phyloP scores from a whole-genome alignment of 371 early-diverging fungal genomes.

The Parasitella parasitica region DNA sequence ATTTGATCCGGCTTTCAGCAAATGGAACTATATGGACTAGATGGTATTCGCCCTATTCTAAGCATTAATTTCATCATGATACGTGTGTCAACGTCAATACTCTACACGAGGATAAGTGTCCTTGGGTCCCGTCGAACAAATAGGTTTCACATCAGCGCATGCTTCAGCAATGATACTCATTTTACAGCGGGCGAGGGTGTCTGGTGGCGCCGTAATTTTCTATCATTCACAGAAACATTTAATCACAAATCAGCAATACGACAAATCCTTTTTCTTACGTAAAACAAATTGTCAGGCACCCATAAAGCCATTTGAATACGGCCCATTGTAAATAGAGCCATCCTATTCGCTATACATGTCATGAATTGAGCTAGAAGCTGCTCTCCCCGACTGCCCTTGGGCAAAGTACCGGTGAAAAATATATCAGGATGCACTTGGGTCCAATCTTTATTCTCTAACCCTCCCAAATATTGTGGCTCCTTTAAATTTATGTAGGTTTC shows the following conservation, averaged over 20 bases:
- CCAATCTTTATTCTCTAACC: conserved; percentile 32
- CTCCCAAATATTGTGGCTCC: conserved; percentile 30
- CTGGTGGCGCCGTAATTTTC: conserved; percentile 42
- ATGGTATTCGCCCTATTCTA: conserved; percentile 42
- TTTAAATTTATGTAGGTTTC: conserved; percentile 39
- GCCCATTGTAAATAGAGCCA: conserved; percentile 47
- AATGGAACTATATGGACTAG: conserved; percentile 48
- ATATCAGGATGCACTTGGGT: conserved; percentile 40
- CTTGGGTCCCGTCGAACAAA: conserved; percentile 18
- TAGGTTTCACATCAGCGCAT: conserved; percentile 24
- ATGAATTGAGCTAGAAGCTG: conserved; percentile 46
- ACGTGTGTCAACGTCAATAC: background rate
- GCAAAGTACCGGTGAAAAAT: conserved; percentile 48
- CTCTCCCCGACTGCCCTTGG: conserved; percentile 40
- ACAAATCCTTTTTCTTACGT: conserved; percentile 10
- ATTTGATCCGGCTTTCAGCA: conserved; percentile 36
- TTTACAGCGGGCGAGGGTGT: conserved; percentile 36
- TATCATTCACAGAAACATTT: background rate
- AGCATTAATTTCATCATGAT: background rate
- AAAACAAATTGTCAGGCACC: conserved; percentile 35
- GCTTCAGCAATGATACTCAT: conserved; percentile 48
- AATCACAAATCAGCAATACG: background rate
- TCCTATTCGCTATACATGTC: conserved; percentile 38
- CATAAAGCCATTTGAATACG: conserved; percentile 53
- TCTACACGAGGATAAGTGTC: conserved; percentile 42